These are phyloP conservation scores for Yarrowia hollandica DNA, from an alignment of 805 yeast genomes.

Conservation along the genomic window DNA sequence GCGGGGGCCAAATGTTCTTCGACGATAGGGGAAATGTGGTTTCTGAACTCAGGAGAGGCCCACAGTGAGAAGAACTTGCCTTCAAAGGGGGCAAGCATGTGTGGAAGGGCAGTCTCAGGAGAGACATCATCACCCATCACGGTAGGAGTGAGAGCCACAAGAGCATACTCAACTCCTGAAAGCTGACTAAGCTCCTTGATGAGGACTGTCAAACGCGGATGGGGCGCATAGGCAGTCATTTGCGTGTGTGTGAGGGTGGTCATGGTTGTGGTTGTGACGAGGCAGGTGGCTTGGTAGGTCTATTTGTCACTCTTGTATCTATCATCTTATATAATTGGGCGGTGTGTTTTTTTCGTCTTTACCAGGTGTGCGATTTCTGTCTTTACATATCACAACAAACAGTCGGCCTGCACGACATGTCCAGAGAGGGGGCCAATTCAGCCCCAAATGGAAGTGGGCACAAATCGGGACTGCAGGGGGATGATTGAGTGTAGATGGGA, in stretches of 20 bases:
- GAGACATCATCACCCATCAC: neutral
- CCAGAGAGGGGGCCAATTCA: neutral
- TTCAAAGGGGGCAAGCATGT: neutral
- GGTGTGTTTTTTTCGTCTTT: conserved; percentile 4
- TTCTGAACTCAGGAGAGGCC: neutral
- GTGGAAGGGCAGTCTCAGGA: neutral
- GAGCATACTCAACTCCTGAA: neutral
- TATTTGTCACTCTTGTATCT: too few relatives aligned
- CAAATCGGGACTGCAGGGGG: too few relatives aligned
- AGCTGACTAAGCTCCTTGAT: neutral
- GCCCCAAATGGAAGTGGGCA: neutral
- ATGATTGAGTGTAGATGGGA: too few relatives aligned
- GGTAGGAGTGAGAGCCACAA: neutral
- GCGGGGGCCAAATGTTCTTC: neutral
- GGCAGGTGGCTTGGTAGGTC: too few relatives aligned
- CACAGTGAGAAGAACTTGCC: neutral
- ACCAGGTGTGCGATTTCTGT: neutral
- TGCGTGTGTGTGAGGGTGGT: too few relatives aligned
- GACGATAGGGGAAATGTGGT: neutral
- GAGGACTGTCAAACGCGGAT: neutral
- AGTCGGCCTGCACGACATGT: neutral
- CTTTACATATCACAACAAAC: neutral
- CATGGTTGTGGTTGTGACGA: too few relatives aligned
- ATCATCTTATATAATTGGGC: conserved; percentile 1
- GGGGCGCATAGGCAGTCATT: neutral